phyloP scores from a whole-genome alignment of 352 stramenopile species.

The Blastocystis hominis region DNA sequence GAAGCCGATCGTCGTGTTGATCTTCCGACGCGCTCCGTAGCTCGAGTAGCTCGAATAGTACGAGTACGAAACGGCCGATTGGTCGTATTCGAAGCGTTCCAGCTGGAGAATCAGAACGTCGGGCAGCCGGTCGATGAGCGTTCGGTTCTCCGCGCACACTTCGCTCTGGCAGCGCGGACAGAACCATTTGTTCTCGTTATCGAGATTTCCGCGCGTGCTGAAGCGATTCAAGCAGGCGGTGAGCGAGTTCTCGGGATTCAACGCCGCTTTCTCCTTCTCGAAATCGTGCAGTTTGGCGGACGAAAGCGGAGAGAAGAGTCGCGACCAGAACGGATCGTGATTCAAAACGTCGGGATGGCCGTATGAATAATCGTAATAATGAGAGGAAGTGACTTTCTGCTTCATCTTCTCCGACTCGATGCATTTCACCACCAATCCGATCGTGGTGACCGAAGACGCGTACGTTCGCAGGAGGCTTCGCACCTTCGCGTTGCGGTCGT shows the following conservation, averaged over 20 bases:
- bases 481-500: background rate
- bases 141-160: conserved; percentile 11
- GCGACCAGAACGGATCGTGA: background rate
- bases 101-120: conserved; percentile 31
- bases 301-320: background rate
- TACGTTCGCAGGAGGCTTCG: background rate
- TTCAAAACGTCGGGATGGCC: too few species aligned
- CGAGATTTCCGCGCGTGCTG: background rate
- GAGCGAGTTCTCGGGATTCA: background rate
- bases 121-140: background rate
- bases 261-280: background rate
- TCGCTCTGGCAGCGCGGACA: conserved; percentile 6
- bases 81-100: conserved; percentile 46
- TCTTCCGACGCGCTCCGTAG: background rate
- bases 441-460: background rate
- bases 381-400: background rate
- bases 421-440: background rate
- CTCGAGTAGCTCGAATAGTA: background rate
- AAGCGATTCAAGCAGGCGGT: background rate
- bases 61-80: background rate
- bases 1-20: background rate
- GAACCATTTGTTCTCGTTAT: conserved; percentile 47
- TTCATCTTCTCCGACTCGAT: background rate
- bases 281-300: background rate
- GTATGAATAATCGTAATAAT: background rate